Evolutionary conservation across 306 rosid genomes (phyloP).

Genomic region (Acacia melanoxylon): DNA sequence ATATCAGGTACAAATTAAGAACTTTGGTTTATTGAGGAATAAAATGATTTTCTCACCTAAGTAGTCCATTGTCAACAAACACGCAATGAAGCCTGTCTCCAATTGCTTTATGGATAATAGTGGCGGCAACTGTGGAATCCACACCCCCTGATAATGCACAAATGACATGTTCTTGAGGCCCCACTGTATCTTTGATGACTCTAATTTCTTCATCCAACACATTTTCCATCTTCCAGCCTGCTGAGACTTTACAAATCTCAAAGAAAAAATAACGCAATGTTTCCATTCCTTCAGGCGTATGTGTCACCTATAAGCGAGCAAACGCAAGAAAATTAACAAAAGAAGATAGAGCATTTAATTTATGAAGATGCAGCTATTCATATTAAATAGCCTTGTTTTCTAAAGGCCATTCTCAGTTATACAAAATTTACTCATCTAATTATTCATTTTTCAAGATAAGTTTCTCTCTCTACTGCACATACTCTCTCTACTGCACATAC

Average conservation of each 20-base stretch:
- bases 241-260: constrained; percentile 67
- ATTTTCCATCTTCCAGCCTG: constrained; percentile 90
- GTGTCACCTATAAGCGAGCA: constrained; percentile 67
- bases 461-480: too few species aligned
- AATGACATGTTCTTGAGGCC: constrained; percentile 70
- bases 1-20: neutral
- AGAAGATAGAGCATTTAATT: neutral
- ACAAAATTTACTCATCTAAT: too few species aligned
- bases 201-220: constrained; percentile 81
- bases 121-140: constrained; percentile 96
- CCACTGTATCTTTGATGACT: constrained; percentile 61
- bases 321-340: neutral
- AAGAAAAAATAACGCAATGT: constrained; percentile 66
- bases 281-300: constrained; percentile 89
- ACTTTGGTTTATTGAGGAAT: neutral
- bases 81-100: constrained; percentile 94
- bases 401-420: too few species aligned
- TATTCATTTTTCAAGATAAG: too few species aligned
- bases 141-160: constrained; percentile 98
- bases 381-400: too few species aligned
- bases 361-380: neutral
- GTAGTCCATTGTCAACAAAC: constrained; percentile 92
- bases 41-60: constrained; percentile 56
- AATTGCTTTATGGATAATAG: constrained; percentile 89
- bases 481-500: too few species aligned